Conservation (phyloP, 495 filamentous ascomycete genomes). For the Pyronema omphalodes region DNA sequence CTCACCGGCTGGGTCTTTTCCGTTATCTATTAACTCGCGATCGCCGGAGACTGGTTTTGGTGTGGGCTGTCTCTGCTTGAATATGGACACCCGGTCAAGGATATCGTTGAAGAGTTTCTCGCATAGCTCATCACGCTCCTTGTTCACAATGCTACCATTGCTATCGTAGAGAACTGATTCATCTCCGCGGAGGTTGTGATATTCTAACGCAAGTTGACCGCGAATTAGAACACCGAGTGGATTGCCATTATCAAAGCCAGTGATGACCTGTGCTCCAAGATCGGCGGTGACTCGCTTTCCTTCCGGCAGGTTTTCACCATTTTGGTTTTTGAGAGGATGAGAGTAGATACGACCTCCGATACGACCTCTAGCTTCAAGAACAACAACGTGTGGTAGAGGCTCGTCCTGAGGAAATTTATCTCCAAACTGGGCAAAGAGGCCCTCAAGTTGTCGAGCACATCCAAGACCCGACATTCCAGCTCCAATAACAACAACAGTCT, state of each 20-base stretch:
- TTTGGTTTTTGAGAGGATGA: slow-evolving; percentile 49
- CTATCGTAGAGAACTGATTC: slow-evolving; percentile 80
- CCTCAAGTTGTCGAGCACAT: slow-evolving; percentile 79
- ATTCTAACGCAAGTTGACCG: slow-evolving; percentile 73
- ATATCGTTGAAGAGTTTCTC: slow-evolving; percentile 88
- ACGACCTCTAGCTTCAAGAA: slow-evolving; percentile 72
- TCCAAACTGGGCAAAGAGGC: slow-evolving; percentile 57
- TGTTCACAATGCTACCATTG: slow-evolving; percentile 63
- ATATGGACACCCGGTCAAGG: slow-evolving; percentile 72
- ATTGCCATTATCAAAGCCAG: slow-evolving; percentile 89
- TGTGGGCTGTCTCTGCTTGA: slow-evolving; percentile 54
- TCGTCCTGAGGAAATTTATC: slow-evolving; percentile 45
- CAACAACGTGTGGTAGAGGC: slow-evolving; percentile 50
- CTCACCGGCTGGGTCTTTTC: slow-evolving; percentile 54
- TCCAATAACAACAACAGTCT: slow-evolving; percentile 73
- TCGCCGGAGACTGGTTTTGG: slow-evolving; percentile 66
- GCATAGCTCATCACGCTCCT: slow-evolving; percentile 59
- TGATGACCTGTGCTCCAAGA: slow-evolving; percentile 93
- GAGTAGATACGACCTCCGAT: slow-evolving; percentile 95
- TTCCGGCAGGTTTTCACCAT: slow-evolving; percentile 32
- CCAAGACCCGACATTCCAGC: slow-evolving; percentile 85
- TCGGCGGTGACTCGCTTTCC: slow-evolving; percentile 61
- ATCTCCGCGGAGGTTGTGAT: slow-evolving; percentile 59
- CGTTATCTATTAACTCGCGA: slow-evolving; percentile 61
- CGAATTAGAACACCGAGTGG: slow-evolving; percentile 78